Conservation (phyloP, 371 early-diverging fungal species). For the Apophysomyces elegans region DNA sequence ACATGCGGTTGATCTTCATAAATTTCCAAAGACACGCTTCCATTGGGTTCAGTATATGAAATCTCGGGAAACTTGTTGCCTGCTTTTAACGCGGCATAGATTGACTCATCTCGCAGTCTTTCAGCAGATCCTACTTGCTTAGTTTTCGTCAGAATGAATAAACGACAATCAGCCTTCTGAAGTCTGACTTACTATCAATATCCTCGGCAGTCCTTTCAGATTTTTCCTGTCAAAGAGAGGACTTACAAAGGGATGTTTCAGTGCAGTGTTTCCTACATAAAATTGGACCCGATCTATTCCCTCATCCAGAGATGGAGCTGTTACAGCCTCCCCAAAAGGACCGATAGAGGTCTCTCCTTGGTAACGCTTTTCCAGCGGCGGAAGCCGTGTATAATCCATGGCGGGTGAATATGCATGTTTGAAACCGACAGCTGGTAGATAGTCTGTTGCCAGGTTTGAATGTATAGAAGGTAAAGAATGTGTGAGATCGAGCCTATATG, state of each 20-base stretch:
- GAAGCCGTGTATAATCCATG: slow-evolving; percentile 39
- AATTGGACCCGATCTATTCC: slow-evolving; percentile 56
- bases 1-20: slow-evolving; percentile 84
- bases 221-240: slow-evolving; percentile 49
- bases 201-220: slow-evolving; percentile 45
- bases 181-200: slow-evolving; percentile 44
- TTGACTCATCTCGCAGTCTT: slow-evolving; percentile 69
- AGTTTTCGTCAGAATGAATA: neutral
- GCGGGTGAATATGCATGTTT: slow-evolving; percentile 47
- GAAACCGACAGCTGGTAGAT: slow-evolving; percentile 63
- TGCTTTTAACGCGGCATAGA: slow-evolving; percentile 41
- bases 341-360: slow-evolving; percentile 36
- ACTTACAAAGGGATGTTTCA: slow-evolving; percentile 55
- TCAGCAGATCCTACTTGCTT: slow-evolving; percentile 72
- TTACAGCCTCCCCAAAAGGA: slow-evolving; percentile 35
- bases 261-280: slow-evolving; percentile 53
- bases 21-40: slow-evolving; percentile 37
- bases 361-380: slow-evolving; percentile 23
- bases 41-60: neutral
- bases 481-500: slow-evolving; percentile 57
- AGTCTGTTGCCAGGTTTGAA: slow-evolving; percentile 61
- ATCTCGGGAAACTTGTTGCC: slow-evolving; percentile 25
- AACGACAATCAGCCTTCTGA: neutral
- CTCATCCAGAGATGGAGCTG: slow-evolving; percentile 7
- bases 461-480: slow-evolving; percentile 69